Evolutionary conservation across 495 filamentous ascomycete genomes (phyloP).

Genomic region (Xylaria longipes): DNA sequence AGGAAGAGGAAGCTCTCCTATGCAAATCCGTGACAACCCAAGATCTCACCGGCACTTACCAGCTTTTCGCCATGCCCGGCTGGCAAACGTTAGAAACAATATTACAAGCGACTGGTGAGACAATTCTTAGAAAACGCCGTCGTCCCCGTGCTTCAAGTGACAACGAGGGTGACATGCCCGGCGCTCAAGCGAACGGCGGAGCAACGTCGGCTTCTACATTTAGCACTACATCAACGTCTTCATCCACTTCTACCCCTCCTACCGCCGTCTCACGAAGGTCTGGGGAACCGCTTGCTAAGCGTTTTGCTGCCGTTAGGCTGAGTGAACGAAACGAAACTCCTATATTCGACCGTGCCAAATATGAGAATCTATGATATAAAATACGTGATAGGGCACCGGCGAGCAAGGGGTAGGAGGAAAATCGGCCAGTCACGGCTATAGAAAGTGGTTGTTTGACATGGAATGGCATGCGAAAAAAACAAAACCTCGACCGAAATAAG

Average conservation of each 20-base stretch:
- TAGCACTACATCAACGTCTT: constrained; percentile 21
- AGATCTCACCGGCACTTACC: constrained; percentile 76
- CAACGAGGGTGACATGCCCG: constrained; percentile 33
- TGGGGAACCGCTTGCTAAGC: constrained; percentile 91
- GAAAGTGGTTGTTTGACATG: background rate
- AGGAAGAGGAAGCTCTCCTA: constrained; percentile 92
- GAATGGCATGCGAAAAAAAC: background rate
- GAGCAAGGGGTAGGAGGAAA: background rate
- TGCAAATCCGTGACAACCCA: constrained; percentile 81
- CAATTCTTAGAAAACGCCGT: constrained; percentile 72
- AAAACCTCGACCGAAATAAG: background rate
- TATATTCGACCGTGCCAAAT: constrained; percentile 33
- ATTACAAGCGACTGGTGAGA: constrained; percentile 95
- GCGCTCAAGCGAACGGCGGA: constrained; percentile 38
- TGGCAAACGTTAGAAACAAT: constrained; percentile 95
- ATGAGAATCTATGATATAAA: constrained; percentile 33
- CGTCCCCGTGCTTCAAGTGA: constrained; percentile 54
- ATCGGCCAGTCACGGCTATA: background rate
- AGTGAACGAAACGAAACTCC: constrained; percentile 50
- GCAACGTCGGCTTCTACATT: constrained; percentile 25
- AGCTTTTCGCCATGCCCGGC: constrained; percentile 81
- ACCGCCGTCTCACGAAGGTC: constrained; percentile 37
- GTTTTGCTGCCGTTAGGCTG: constrained; percentile 97
- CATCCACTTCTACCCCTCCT: constrained; percentile 37
- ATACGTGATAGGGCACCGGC: background rate